These are phyloP conservation scores for Penicillium italicum DNA, from an alignment of 2,329 filamentous ascomycete genomes.

Conservation along the genomic window DNA sequence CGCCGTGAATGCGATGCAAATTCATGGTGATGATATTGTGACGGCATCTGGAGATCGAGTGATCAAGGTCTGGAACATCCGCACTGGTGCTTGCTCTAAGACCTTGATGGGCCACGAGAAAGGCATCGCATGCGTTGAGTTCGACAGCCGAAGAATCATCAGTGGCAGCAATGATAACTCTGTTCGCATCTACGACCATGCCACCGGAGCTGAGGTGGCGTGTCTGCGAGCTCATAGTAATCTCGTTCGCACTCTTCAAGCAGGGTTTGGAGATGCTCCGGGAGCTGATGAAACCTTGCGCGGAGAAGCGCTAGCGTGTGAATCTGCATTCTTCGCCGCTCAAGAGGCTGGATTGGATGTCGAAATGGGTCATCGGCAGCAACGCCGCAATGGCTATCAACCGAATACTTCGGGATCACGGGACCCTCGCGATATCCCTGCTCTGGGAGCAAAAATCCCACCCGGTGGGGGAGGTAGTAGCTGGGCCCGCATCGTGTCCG, in stretches of 20 bases:
- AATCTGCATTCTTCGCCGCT: slow-evolving; percentile 66
- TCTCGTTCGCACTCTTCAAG: slow-evolving; percentile 90
- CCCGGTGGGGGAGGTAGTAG: slow-evolving; percentile 84
- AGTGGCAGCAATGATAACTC: slow-evolving; percentile 96
- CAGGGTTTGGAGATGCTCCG: slow-evolving; percentile 84
- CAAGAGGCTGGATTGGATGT: slow-evolving; percentile 46
- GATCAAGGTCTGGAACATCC: slow-evolving; percentile 94
- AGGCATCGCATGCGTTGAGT: slow-evolving; percentile 96
- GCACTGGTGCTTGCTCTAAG: slow-evolving; percentile 68
- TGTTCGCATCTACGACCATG: slow-evolving; percentile 88
- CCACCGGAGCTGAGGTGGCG: slow-evolving; percentile 82
- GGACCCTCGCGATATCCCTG: slow-evolving; percentile 67
- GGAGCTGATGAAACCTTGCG: slow-evolving; percentile 73
- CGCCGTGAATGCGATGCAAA: slow-evolving; percentile 94
- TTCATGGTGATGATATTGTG: slow-evolving; percentile 79
- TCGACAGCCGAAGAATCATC: slow-evolving; percentile 87
- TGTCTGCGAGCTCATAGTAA: slow-evolving; percentile 77
- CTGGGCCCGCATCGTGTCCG: slow-evolving; percentile 93
- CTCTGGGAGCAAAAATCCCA: slow-evolving; percentile 79
- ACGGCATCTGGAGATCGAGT: slow-evolving; percentile 91
- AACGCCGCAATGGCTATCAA: slow-evolving; percentile 49
- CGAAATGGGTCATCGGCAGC: slow-evolving; percentile 42
- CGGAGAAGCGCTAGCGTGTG: slow-evolving; percentile 67
- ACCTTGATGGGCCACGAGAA: slow-evolving; percentile 86
- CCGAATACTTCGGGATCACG: slow-evolving; percentile 67